Evolutionary conservation across 345 rosid species (phyloP).

Genomic region (Salix viminalis): DNA sequence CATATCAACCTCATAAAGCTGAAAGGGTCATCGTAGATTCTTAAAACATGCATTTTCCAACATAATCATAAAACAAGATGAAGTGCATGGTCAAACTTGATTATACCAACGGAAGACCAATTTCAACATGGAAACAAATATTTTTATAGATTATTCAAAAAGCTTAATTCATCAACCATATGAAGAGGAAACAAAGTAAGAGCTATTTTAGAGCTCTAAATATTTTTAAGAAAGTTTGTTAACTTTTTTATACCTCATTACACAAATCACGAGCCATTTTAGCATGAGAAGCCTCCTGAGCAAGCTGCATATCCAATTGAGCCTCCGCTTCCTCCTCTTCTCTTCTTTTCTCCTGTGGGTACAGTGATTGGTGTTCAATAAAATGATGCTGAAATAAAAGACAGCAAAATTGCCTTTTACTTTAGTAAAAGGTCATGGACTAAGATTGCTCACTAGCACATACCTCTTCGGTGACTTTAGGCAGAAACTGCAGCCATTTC

Average conservation of each 20-base stretch:
- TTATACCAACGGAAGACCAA: background rate
- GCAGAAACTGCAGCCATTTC: conserved; percentile 76
- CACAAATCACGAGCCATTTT: conserved; percentile 69
- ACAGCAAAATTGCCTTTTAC: background rate
- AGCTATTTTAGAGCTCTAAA: background rate
- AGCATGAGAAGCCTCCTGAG: conserved; percentile 80
- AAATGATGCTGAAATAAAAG: background rate
- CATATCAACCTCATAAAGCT: conserved; percentile 65
- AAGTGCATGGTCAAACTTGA: background rate
- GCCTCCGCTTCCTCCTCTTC: conserved; percentile 80
- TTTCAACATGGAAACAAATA: background rate
- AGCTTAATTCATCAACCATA: background rate
- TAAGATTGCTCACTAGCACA: background rate
- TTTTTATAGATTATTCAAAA: background rate
- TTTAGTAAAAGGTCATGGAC: background rate
- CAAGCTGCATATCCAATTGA: conserved; percentile 68
- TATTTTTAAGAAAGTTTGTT: background rate
- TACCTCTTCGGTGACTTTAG: conserved; percentile 90
- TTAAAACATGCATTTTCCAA: background rate
- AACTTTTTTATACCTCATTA: conserved; percentile 47
- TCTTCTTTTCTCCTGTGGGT: conserved; percentile 60
- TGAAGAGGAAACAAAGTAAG: background rate
- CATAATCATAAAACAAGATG: background rate
- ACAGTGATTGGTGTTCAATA: background rate
- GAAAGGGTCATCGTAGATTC: conserved; percentile 20